Conservation (phyloP, 106 monocot genomes). For the Dioscorea dumetorum region DNA sequence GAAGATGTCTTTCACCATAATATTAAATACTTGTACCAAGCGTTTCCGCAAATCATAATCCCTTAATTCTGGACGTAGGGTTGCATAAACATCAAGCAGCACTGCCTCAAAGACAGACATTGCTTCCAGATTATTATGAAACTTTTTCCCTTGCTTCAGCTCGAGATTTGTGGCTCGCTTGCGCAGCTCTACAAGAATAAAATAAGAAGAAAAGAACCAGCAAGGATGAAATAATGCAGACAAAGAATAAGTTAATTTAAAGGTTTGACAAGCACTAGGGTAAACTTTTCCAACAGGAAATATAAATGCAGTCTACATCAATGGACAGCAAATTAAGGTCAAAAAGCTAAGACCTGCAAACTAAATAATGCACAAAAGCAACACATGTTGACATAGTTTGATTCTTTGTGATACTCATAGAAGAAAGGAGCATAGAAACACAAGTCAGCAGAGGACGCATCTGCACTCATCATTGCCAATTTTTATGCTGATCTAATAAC, state of each 20-base stretch:
- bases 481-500: too few relatives aligned
- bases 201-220: not conserved
- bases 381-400: too few relatives aligned
- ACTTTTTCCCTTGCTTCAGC: not conserved
- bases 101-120: slow-evolving; percentile 6
- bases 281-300: too few relatives aligned
- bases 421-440: too few relatives aligned
- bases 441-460: too few relatives aligned
- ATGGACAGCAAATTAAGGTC: too few relatives aligned
- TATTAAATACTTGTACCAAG: slow-evolving; percentile 7
- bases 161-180: slow-evolving; percentile 11
- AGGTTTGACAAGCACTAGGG: too few relatives aligned
- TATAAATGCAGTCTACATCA: too few relatives aligned
- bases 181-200: slow-evolving; percentile 6
- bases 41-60: slow-evolving; percentile 10
- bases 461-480: too few relatives aligned
- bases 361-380: too few relatives aligned
- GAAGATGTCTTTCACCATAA: slow-evolving; percentile 4
- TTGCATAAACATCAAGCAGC: slow-evolving; percentile 15
- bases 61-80: slow-evolving; percentile 6
- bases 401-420: too few relatives aligned
- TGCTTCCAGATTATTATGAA: not conserved
- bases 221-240: not conserved
- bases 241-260: not conserved
- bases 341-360: too few relatives aligned